Conservation (phyloP, 352 stramenopile genomes). For the Thalassiosira oceanica region DNA sequence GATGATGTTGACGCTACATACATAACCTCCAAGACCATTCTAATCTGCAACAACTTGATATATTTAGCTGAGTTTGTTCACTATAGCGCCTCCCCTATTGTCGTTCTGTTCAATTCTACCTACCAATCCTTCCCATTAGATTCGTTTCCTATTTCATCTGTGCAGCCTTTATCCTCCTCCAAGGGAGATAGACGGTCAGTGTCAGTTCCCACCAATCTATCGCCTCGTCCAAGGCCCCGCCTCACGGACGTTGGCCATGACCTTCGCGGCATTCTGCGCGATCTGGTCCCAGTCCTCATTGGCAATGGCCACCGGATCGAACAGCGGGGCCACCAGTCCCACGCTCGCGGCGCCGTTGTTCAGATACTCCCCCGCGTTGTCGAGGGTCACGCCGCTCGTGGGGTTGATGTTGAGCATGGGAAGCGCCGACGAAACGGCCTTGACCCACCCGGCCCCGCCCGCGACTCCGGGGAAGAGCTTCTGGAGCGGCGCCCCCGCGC, state of each 20-base stretch:
- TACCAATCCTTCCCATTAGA: too few species aligned
- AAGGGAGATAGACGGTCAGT: too few species aligned
- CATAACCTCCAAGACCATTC: too few species aligned
- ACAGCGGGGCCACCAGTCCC: constrained; percentile 76
- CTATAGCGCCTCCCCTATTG: too few species aligned
- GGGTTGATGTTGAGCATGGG: constrained; percentile 79
- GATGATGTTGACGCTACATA: too few species aligned
- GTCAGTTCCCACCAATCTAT: too few species aligned
- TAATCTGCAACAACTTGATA: too few species aligned
- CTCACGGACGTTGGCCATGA: constrained; percentile 68
- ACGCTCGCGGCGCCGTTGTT: constrained; percentile 72
- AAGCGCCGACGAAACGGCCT: constrained; percentile 71
- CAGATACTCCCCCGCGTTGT: constrained; percentile 79
- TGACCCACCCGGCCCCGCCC: constrained; percentile 73
- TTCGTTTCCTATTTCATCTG: too few species aligned
- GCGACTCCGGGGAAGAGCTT: constrained; percentile 81
- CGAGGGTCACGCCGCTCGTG: constrained; percentile 74
- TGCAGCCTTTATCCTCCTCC: neutral
- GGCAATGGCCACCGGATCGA: constrained; percentile 67
- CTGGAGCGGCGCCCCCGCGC: constrained; percentile 70
- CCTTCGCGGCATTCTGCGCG: constrained; percentile 71
- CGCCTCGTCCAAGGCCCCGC: constrained; percentile 69
- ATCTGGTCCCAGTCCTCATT: constrained; percentile 68
- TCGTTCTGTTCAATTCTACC: too few species aligned
- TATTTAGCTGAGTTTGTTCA: too few species aligned